Base-by-base conservation (phyloP, 1,284 basidiomycete genomes). In the Cerioporus squamosus region DNA sequence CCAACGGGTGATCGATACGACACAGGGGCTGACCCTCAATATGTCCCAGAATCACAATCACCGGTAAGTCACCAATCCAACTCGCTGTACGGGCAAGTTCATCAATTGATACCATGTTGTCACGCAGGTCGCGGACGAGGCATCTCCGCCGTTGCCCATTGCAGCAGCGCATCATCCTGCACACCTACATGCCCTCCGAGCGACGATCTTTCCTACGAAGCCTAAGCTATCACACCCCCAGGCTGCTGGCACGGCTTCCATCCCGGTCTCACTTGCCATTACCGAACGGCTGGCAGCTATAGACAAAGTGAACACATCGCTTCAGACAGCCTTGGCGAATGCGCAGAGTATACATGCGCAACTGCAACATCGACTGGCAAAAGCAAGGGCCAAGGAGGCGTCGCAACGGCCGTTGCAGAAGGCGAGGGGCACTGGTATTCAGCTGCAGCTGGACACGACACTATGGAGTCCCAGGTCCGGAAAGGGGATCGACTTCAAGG, bases 131-230 rank as follows among this genome's bases (percentile, higher is more conserved):
- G 20, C 15, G 8, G 7, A 9, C 20, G 40, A 42, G 8, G 20
- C 68, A 18, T 57, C 65, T 20, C 74, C 73, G 5, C 67, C 71
- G 17, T 73, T 82, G 8, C 80, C 79, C 8, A 71, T 81, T 33
- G 78, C 80, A 31, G 81, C 81, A n/a, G 81, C 81, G 1, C 78
- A 78, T 59, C 80, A 82, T 56, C 80, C 79, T 9, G 63, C 71
- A 5, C 67, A 76, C 46, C 51, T 72, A 12, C 60, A 51, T n/a
- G 47, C 62, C 7, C 59, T 70, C 18, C 24, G 36, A 18, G 53
- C 55, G 1, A 62, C 64, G 50, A 60, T 67, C 43, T 66, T 66
- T 43, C 42, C 59, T 17, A 9, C 26, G 26, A 24, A 48, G 23
- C 2, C 45, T 1, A 26, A 33, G 14, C 44, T 60, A 17, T 44